A percentile compares a stretch with the other conserved stretches of the same genome.
Conservation (phyloP, 139 green algal species). For the Chlamydomonas sphaeroides region DNA sequence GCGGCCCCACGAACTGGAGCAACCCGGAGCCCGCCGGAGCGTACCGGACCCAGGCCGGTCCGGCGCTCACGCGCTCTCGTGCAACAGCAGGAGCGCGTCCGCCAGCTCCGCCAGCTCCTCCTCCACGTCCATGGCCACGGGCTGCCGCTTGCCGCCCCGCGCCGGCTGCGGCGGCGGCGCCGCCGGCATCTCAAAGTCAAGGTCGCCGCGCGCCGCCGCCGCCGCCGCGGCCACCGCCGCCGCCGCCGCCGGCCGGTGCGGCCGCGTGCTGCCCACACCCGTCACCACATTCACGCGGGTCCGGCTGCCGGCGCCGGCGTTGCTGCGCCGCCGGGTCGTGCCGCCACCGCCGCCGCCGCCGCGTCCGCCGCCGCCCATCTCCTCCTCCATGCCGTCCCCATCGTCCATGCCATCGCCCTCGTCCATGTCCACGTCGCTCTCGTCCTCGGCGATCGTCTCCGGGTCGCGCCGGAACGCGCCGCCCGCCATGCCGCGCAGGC, state of each 20-base stretch:
- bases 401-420: slow-evolving; percentile 8
- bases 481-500: not conserved
- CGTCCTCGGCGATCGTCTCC: slow-evolving; percentile 24
- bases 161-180: not conserved
- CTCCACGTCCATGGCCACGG: slow-evolving; percentile 58
- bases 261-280: not conserved
- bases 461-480: slow-evolving; percentile 6
- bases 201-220: not conserved
- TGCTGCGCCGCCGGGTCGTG: not conserved
- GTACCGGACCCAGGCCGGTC: no score
- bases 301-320: no score
- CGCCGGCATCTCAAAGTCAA: not conserved
- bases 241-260: slow-evolving; percentile 4
- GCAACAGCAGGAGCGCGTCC: slow-evolving; percentile 69
- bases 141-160: not conserved
- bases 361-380: not conserved
- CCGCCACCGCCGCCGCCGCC: not conserved
- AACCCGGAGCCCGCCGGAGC: no score
- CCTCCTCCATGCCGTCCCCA: slow-evolving; percentile 7
- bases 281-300: slow-evolving; percentile 21
- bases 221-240: slow-evolving; percentile 11
- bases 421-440: slow-evolving; percentile 36
- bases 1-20: no score
- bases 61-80: slow-evolving; percentile 66
- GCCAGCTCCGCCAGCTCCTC: slow-evolving; percentile 72